A percentile compares a stretch with the other conserved stretches of the same genome.
phyloP scores from a whole-genome alignment of 495 filamentous ascomycete species.

The Penicillium bialowiezense region DNA sequence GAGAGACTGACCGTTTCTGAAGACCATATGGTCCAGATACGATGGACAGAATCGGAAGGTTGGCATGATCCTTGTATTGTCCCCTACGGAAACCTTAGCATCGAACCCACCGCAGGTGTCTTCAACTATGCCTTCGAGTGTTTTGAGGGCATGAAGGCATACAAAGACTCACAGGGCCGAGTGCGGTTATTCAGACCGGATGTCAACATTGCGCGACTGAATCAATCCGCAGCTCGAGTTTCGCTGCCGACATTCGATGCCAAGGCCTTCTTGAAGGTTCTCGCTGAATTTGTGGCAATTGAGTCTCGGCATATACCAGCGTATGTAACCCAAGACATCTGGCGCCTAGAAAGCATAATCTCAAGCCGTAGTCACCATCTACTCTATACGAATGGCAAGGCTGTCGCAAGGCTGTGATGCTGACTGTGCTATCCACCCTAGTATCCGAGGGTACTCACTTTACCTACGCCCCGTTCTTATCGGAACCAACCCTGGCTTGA shows the following conservation, averaged over 20 bases:
- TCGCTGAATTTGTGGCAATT: no score
- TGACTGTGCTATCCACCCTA: no score
- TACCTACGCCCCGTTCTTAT: conserved; percentile 77
- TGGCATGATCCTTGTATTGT: conserved; percentile 67
- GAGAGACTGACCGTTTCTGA: no score
- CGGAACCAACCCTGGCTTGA: conserved; percentile 63
- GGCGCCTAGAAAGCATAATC: no score
- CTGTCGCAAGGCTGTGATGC: no score
- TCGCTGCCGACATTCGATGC: conserved; percentile 65
- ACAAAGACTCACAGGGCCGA: conserved; percentile 67
- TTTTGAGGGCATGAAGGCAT: conserved; percentile 82
- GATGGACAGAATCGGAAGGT: conserved; percentile 58
- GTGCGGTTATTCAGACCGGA: conserved; percentile 75
- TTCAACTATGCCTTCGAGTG: conserved; percentile 86
- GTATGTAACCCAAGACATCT: no score
- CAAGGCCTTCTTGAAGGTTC: no score
- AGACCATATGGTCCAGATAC: conserved; percentile 77
- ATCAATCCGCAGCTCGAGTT: conserved; percentile 64
- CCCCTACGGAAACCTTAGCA: conserved; percentile 68
- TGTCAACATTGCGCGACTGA: conserved; percentile 65
- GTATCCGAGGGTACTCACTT: conserved; percentile 38
- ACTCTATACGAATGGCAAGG: no score
- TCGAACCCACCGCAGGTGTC: conserved; percentile 71
- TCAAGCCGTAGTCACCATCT: no score
- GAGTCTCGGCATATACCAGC: no score